Base-by-base conservation (phyloP, 768 basidiomycete species). In the Suillus tomentosus region DNA sequence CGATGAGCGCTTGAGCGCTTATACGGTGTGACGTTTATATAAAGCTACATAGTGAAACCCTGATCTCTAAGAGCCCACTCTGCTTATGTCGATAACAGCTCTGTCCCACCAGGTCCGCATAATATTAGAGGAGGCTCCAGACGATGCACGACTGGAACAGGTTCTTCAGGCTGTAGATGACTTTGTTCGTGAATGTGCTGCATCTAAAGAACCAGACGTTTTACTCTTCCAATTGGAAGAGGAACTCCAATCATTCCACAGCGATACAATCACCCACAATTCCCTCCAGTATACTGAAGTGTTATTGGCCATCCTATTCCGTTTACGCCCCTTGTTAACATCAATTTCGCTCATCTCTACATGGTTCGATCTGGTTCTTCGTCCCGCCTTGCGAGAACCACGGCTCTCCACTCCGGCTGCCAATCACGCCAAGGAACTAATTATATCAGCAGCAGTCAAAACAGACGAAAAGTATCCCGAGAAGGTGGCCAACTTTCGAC, bases 351-450 rank as follows among this genome's bases (percentile, higher is more conserved):
- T 93, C 62, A 88, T 92, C 63, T 87, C 87, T 2, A 82, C 81
- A 34, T 94, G 93, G 93, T 94, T 92, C 73, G 91, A 94, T 72
- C 82, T 90, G 40, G 81, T 91, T 34, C 80, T 94, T 3, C 87
- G 92, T 40, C 89, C 90, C 31, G 89, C 91, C 36, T 79, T 94
- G 61, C 87, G 90, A 56, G 88, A 92, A 72, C 87, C 91, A 43
- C 86, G 82, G 67, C 78, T 94, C 22, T 79, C 90, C 3, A 84
- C 82, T 0, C 67, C 77, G 27, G 82, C 88, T 6, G 80, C 87
- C 22, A 81, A 82, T 58, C 79, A 89, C 70, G 92, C 91, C 36
- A 91, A 89, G 74, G 88, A 90, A 43, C 81, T 94, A 27, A 82
- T 93, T 67, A 75, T 90, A 31, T 80, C 81, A 43, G 89, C 89